Base-by-base conservation (phyloP, 805 yeast species). In the Candida odintsovae region DNA sequence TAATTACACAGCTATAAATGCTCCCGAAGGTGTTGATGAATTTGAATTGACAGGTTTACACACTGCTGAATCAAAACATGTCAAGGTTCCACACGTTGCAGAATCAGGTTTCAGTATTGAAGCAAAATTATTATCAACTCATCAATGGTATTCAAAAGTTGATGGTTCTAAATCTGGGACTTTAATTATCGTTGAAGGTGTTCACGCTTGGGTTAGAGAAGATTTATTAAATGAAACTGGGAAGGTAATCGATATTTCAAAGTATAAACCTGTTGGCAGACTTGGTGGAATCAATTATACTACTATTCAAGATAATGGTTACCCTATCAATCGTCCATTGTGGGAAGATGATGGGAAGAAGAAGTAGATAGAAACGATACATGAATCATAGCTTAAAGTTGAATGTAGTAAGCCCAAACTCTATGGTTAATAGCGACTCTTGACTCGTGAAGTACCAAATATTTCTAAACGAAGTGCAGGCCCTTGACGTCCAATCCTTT, bases 101-200 rank as follows among this genome's bases (percentile, higher is more conserved):
- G 84, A 80, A 50, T 69, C 78, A 37, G 81, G 78, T 6, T 77
- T 80, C 53, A 71, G 79, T 6, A 52, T 80, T 12, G 86, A 80
- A 58, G 77, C 74, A 21, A 77, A 71, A 55, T 63, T 78, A 38
- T 47, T 75, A 15, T 64, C 66, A 38, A 50, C 57, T 3, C 75
- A 73, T 54, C 71, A 70, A 15, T 72, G 74, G 70, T 59, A 51
- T n/a, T 70, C 81, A 5, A 68, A 64, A 45, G 38, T 42, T 7
- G 67, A 67, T 43, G 42, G 38, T 3, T n/a, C 26, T 20, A 52
- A 49, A 9, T 63, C 75, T 1, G 75, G 77, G 8, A 62, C 67
- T 0, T 53, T 72, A 23, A 55, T 65, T 15, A 64, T 77, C 44
- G 68, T 78, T 15, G 83, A 80, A 59, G 85, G 80, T 20, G 66